Conservation (phyloP, 169 alveolate genomes). For the Babesia caballi region DNA sequence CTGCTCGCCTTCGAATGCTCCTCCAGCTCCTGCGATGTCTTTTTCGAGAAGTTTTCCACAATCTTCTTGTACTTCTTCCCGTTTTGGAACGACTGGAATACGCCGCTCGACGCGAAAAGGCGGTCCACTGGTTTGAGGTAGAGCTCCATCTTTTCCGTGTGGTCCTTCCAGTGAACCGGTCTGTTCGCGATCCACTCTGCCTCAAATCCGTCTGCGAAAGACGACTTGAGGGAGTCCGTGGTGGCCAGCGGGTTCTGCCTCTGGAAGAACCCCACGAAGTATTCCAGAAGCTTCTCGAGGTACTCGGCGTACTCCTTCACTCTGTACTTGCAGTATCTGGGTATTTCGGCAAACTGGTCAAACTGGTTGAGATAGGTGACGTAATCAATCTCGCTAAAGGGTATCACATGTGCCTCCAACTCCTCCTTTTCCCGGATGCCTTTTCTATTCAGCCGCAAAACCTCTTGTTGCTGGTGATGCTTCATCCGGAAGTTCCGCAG, state of each 20-base stretch:
- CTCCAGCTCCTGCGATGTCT: conserved; percentile 77
- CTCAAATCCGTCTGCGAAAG: conserved; percentile 73
- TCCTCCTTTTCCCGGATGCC: conserved; percentile 29
- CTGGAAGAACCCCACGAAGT: conserved; percentile 68
- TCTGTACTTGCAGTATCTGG: conserved; percentile 81
- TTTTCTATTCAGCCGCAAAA: conserved; percentile 22
- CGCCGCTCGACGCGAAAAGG: conserved; percentile 81
- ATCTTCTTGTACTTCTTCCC: conserved; percentile 74
- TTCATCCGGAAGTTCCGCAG: conserved; percentile 61
- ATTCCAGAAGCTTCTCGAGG: conserved; percentile 56
- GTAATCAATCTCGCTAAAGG: conserved; percentile 76
- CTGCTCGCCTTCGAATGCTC: conserved; percentile 86
- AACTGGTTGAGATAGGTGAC: conserved; percentile 72
- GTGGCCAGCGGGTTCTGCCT: conserved; percentile 74
- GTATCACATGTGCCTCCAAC: conserved; percentile 36
- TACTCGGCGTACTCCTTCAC: conserved; percentile 70
- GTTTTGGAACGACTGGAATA: conserved; percentile 59
- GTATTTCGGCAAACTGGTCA: conserved; percentile 72
- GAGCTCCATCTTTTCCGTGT: conserved; percentile 68
- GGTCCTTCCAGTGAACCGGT: conserved; percentile 75
- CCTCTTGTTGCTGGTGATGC: conserved; percentile 54
- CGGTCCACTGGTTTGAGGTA: conserved; percentile 77
- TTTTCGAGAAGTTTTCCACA: conserved; percentile 76
- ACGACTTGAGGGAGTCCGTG: conserved; percentile 48
- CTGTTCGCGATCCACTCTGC: conserved; percentile 62